These are phyloP conservation scores for Trifolium pratense DNA, from an alignment of 306 rosid genomes.

Conservation along the genomic window DNA sequence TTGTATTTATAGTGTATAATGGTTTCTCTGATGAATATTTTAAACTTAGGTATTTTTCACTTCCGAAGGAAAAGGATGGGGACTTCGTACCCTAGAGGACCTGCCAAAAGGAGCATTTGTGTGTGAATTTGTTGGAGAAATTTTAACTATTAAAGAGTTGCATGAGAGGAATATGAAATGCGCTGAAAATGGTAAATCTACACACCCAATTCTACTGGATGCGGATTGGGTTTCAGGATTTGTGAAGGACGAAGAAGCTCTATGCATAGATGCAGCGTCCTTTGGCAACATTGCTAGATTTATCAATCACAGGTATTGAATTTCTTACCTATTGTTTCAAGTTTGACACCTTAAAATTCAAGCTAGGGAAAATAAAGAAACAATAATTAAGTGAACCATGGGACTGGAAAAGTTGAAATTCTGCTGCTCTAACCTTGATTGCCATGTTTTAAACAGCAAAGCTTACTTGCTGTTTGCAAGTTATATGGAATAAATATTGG, in stretches of 20 bases:
- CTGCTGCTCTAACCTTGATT: too few species aligned
- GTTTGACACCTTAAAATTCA: conserved; percentile 28
- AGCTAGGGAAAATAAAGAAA: conserved; percentile 1
- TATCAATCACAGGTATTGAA: conserved; percentile 85
- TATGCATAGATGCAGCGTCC: conserved; percentile 82
- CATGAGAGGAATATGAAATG: conserved; percentile 61
- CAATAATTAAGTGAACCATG: too few species aligned
- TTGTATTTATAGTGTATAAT: not conserved
- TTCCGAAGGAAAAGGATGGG: conserved; percentile 93
- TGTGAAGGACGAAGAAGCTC: conserved; percentile 68
- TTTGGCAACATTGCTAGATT: conserved; percentile 89
- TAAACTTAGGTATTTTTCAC: conserved; percentile 76
- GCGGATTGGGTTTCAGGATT: conserved; percentile 72
- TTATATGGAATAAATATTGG: too few species aligned
- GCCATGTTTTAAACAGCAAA: too few species aligned
- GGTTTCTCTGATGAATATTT: conserved; percentile 30
- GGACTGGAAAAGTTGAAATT: too few species aligned
- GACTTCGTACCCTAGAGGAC: conserved; percentile 85
- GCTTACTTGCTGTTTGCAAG: too few species aligned
- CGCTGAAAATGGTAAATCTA: conserved; percentile 51
- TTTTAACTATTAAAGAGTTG: conserved; percentile 69
- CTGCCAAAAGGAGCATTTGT: conserved; percentile 93
- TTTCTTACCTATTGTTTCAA: conserved; percentile 27
- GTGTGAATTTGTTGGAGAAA: conserved; percentile 88
- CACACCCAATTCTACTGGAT: conserved; percentile 64